Conservation (phyloP, 345 rosid genomes). For the Hibiscus tridactylites region DNA sequence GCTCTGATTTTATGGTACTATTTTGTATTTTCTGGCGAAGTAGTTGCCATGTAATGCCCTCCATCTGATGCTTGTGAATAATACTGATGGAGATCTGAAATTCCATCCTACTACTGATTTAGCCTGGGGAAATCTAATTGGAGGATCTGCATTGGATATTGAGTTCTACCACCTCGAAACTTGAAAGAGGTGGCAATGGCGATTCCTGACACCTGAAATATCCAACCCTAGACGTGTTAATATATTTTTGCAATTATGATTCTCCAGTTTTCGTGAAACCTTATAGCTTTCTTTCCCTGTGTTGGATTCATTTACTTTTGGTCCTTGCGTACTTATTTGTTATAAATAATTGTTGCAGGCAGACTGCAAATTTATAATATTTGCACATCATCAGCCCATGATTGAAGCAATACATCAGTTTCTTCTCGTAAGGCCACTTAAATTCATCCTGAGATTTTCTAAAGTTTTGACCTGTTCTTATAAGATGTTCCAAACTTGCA, state of each 20-base stretch:
- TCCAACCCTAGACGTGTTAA: background rate
- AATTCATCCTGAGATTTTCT: constrained; percentile 14
- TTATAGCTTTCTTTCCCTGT: background rate
- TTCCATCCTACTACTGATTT: background rate
- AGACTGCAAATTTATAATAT: constrained; percentile 87
- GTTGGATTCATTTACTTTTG: background rate
- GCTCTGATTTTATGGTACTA: background rate
- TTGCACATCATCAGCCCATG: constrained; percentile 91
- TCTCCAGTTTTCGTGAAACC: background rate
- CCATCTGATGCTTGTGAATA: background rate
- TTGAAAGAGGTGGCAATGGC: background rate
- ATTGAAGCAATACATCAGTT: constrained; percentile 68
- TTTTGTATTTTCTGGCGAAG: background rate
- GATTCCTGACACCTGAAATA: background rate
- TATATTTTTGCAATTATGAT: background rate
- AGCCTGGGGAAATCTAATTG: background rate
- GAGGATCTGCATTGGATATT: background rate
- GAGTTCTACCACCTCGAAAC: background rate
- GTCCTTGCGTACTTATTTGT: background rate
- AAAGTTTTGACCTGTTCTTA: constrained; percentile 14
- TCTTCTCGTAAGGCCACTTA: constrained; percentile 54
- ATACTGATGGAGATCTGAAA: background rate
- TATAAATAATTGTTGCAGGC: constrained; percentile 47
- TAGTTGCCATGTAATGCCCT: background rate
- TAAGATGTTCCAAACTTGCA: constrained; percentile 28